phyloP scores from a whole-genome alignment of 2,329 filamentous ascomycete species.

The Fusarium falciforme region DNA sequence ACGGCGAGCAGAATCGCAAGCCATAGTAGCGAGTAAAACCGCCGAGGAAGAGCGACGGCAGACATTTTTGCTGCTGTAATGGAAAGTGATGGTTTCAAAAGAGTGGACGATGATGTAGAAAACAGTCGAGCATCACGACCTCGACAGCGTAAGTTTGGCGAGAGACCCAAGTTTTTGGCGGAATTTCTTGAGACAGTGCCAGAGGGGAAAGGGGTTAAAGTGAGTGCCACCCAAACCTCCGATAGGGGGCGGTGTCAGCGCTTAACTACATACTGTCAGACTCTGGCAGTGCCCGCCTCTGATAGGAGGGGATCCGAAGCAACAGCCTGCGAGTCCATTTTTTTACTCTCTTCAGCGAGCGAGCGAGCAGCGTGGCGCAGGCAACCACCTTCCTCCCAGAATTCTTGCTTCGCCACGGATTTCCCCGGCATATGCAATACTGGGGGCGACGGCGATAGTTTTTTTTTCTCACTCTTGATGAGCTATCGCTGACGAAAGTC shows the following conservation, averaged over 20 bases:
- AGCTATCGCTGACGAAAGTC: not conserved
- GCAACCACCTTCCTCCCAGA: not conserved
- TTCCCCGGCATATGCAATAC: not conserved
- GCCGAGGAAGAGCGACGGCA: constrained; percentile 35
- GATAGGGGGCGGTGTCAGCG: not conserved
- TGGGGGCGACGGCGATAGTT: not conserved
- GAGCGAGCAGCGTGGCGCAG: not conserved
- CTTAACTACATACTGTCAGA: not conserved
- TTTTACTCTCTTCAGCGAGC: not conserved
- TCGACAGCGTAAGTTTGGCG: not conserved
- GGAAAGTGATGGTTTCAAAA: not conserved
- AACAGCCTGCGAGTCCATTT: not conserved
- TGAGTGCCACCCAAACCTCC: not conserved
- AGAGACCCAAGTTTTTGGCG: constrained; percentile 6
- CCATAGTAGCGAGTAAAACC: constrained; percentile 38
- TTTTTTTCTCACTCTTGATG: not conserved
- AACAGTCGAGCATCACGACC: constrained; percentile 11
- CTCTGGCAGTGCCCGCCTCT: not conserved
- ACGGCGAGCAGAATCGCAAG: constrained; percentile 29
- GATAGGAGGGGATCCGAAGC: not conserved
- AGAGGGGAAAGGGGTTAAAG: constrained; percentile 1
- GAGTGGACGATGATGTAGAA: constrained; percentile 9
- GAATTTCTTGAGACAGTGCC: not conserved
- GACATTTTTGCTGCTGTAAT: constrained; percentile 16
- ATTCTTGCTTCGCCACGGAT: not conserved